Percentiles rank a stretch among this genome's conserved stretches.
Conservation (phyloP, 2,329 filamentous ascomycete species). For the Colletotrichum tabaci region DNA sequence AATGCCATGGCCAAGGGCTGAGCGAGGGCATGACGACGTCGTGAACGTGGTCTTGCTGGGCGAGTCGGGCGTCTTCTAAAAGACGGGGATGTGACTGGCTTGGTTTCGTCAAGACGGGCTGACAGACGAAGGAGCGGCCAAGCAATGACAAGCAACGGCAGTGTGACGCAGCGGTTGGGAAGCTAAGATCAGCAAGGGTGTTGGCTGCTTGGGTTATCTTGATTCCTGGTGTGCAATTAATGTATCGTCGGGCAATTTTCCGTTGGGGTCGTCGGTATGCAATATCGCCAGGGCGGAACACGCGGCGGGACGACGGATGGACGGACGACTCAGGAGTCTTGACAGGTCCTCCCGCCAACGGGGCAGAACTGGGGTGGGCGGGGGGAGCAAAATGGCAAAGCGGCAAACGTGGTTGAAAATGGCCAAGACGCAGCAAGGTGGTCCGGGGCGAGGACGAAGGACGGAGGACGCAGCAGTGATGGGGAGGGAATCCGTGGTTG, state of each 20-base stretch:
- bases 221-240: slow-evolving; percentile 18
- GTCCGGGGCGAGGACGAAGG: slow-evolving; percentile 13
- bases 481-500: background rate
- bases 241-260: slow-evolving; percentile 28
- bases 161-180: background rate
- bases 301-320: slow-evolving; percentile 14
- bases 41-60: background rate
- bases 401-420: background rate
- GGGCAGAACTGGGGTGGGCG: background rate
- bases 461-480: slow-evolving; percentile 3
- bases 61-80: slow-evolving; percentile 10
- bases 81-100: slow-evolving; percentile 6
- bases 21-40: slow-evolving; percentile 8
- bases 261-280: background rate
- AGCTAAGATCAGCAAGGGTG: slow-evolving; percentile 7
- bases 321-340: too few species aligned
- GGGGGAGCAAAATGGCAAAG: too few species aligned
- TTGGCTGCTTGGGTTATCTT: background rate
- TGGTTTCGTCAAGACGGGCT: slow-evolving; percentile 6
- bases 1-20: background rate
- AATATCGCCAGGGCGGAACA: slow-evolving; percentile 19
- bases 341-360: slow-evolving; percentile 10
- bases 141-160: slow-evolving; percentile 18
- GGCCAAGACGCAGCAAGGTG: background rate
- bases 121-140: slow-evolving; percentile 16